Base-by-base conservation (phyloP, 371 early-diverging fungal genomes). In the Smittium culicis region DNA sequence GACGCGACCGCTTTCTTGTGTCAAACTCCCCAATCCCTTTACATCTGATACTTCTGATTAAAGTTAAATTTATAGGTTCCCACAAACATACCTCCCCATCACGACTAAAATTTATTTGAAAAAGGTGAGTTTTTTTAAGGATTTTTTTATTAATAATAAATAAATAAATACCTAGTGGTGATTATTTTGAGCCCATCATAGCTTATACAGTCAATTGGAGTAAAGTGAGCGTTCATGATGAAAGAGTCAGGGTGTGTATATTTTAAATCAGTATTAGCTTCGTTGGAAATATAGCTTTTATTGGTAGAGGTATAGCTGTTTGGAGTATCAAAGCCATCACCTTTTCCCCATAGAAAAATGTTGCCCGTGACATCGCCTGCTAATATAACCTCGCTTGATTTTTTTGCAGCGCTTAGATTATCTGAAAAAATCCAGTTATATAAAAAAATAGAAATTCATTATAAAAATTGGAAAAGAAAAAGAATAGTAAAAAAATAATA, bases 131-230 rank as follows among this genome's bases (percentile, higher is more conserved):
- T 45, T 45, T 45, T 45, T 45, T 20, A 45, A 11, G 45, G 45
- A 45, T 11, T 11, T 11, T 45, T 45, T 45, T 45, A 11, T 45
- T 11, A 5, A 45, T 5, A 45, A 45, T 45, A 5, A 45, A 45
- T 11, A 11, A 11, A 11, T 11, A 45, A 45, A 45, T 45, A 45
- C 45, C 65, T 64, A 5, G 65, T 24, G 3, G 65, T 14, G 28
- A 64, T 54, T 29, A 64, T 35, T 35, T 64, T 64, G 33, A 64
- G 54, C 1, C 45, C 34, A 45, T 64, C 65, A 45, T 64, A 64
- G 27, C 17, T n/a, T 35, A 64, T 64, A 2, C 11, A 45, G 20
- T 34, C 35, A 34, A 64, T 27, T 27, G 54, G 16, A 34, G 65
- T 35, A 5, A 34, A 45, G 25, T 64, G 65, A 5, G 45, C 65